Evolutionary conservation across 1,284 basidiomycete genomes (phyloP).

Genomic region (Cerrena zonata): DNA sequence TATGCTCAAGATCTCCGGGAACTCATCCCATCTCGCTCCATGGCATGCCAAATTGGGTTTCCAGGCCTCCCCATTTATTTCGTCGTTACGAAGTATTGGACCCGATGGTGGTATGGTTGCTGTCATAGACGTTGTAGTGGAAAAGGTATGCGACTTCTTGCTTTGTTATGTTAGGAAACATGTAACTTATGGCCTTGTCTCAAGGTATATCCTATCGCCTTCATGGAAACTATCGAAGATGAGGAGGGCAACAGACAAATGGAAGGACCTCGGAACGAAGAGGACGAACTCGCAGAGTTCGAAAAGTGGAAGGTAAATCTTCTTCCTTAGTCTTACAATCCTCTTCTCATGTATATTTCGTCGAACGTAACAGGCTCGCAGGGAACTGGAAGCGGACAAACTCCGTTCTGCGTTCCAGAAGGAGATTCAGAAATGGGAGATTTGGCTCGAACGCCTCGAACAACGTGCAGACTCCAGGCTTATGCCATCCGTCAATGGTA

Average conservation of each 20-base stretch:
- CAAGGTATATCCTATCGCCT: conserved; percentile 60
- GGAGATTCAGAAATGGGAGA: conserved; percentile 41
- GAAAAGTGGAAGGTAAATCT: conserved; percentile 67
- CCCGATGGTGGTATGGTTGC: conserved; percentile 78
- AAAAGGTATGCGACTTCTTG: conserved; percentile 44
- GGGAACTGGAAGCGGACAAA: conserved; percentile 50
- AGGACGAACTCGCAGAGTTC: conserved; percentile 58
- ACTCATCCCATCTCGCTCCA: conserved; percentile 77
- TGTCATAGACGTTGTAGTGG: conserved; percentile 71
- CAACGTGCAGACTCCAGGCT: conserved; percentile 42
- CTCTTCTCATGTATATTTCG: conserved; percentile 1
- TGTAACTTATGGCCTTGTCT: conserved; percentile 3
- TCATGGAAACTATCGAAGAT: conserved; percentile 52
- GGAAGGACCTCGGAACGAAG: conserved; percentile 61
- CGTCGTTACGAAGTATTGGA: conserved; percentile 75
- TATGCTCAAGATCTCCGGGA: conserved; percentile 70
- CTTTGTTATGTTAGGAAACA: conserved; percentile 25
- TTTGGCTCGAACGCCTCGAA: conserved; percentile 55
- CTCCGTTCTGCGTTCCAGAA: conserved; percentile 51
- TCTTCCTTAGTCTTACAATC: conserved; percentile 3
- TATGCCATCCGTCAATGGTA: conserved; percentile 40
- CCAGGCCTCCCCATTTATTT: conserved; percentile 53
- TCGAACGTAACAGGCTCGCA: conserved; percentile 50
- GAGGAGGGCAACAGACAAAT: conserved; percentile 48
- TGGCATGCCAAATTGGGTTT: conserved; percentile 90